Conservation (phyloP, 805 yeast genomes). For the Komagataella kurtzmanii region DNA sequence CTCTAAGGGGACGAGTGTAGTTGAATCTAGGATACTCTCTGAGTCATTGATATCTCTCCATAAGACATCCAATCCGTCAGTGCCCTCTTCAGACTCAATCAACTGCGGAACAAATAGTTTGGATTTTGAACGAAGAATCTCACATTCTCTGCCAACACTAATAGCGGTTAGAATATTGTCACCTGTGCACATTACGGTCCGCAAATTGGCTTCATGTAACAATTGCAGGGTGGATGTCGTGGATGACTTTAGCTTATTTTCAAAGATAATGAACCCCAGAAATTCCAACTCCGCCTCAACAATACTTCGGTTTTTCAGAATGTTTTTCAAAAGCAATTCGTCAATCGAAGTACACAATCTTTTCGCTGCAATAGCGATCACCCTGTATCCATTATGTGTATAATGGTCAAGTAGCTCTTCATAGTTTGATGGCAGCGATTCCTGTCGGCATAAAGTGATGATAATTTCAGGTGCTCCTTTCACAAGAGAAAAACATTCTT, state of each 20-base stretch:
- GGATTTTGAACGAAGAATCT: conserved; percentile 32
- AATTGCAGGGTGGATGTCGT: conserved; percentile 48
- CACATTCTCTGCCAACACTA: conserved; percentile 83
- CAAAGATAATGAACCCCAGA: conserved; percentile 84
- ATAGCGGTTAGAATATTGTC: conserved; percentile 91
- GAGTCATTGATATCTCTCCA: conserved; percentile 66
- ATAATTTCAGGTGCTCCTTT: conserved; percentile 98
- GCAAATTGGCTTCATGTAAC: conserved; percentile 53
- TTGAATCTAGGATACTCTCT: conserved; percentile 42
- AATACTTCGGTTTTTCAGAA: conserved; percentile 44
- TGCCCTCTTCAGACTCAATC: conserved; percentile 26
- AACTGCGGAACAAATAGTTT: conserved; percentile 53
- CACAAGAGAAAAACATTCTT: conserved; percentile 32
- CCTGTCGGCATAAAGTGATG: conserved; percentile 58
- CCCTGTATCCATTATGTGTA: conserved; percentile 90
- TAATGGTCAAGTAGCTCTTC: conserved; percentile 66
- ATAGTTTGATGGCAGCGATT: conserved; percentile 61
- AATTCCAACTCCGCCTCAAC: conserved; percentile 63
- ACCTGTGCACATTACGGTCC: conserved; percentile 96
- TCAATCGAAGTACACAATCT: conserved; percentile 20
- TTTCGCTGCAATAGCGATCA: conserved; percentile 72
- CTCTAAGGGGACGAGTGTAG: conserved; percentile 39
- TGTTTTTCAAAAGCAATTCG: conserved; percentile 17
- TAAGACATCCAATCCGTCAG: conserved; percentile 23
- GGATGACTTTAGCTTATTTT: conserved; percentile 70